Evolutionary conservation across 2,329 filamentous ascomycete genomes (phyloP).

Genomic region (Phyllosticta ampelicida): DNA sequence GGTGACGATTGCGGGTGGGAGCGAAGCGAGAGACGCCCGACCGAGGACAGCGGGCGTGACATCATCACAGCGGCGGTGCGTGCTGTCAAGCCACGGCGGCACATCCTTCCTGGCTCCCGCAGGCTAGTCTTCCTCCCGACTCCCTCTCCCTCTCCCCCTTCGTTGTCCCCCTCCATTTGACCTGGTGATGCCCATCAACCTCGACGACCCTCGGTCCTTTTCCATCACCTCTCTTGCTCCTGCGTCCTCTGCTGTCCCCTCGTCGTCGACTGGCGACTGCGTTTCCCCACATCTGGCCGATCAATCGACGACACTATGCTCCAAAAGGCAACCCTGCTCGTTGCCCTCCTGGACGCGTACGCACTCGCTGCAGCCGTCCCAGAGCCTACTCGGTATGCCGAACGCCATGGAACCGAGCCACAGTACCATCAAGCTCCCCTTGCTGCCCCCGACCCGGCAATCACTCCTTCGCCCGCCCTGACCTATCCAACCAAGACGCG

Average conservation of each 20-base stretch:
- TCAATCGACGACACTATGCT: constrained; percentile 8
- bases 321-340: constrained; percentile 8
- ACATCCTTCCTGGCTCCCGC: neutral
- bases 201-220: neutral
- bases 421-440: neutral
- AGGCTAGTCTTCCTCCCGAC: neutral
- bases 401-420: neutral
- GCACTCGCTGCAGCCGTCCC: constrained; percentile 8
- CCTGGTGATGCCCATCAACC: neutral
- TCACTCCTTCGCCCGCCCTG: constrained; percentile 8
- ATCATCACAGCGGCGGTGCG: neutral
- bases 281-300: constrained; percentile 1
- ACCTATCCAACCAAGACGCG: constrained; percentile 3
- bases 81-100: neutral
- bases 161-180: neutral
- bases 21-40: too few species aligned
- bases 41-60: too few species aligned
- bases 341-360: constrained; percentile 8
- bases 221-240: neutral
- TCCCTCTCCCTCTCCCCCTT: too few species aligned
- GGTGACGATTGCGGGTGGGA: too few species aligned
- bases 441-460: neutral
- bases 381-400: neutral
- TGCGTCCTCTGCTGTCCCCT: neutral
- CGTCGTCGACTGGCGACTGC: neutral